Percentiles rank a stretch among this genome's conserved stretches.
These are phyloP conservation scores for Salix dunnii DNA, from an alignment of 345 rosid species.

Conservation along the genomic window DNA sequence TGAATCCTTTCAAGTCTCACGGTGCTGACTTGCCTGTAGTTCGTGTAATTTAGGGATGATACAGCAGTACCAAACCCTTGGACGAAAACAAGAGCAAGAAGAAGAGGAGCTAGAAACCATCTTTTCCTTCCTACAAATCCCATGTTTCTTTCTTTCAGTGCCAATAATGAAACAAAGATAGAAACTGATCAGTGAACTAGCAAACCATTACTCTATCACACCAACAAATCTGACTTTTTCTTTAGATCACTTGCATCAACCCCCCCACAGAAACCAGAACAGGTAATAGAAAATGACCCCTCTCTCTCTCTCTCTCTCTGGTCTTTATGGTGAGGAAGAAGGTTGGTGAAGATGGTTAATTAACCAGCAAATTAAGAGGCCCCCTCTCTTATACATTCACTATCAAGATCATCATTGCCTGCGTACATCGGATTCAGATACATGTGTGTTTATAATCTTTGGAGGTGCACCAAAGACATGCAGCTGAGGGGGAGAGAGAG, in stretches of 20 bases:
- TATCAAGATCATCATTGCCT: conserved; percentile 48
- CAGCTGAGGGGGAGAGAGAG: not conserved
- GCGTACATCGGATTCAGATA: conserved; percentile 38
- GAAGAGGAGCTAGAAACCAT: conserved; percentile 13
- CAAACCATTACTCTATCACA: conserved; percentile 24
- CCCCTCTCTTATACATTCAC: conserved; percentile 35
- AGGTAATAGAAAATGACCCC: conserved; percentile 9
- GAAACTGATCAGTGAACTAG: conserved; percentile 12
- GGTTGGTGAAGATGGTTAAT: conserved; percentile 55
- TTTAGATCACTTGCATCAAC: conserved; percentile 19
- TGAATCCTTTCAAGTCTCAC: conserved; percentile 62
- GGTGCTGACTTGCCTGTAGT: conserved; percentile 56
- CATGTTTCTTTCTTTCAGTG: conserved; percentile 53
- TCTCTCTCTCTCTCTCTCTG: conserved; percentile 10
- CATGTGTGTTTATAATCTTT: not conserved
- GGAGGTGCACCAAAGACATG: conserved; percentile 27
- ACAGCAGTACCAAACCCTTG: conserved; percentile 21
- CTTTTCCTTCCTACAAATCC: conserved; percentile 18
- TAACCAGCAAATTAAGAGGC: conserved; percentile 21
- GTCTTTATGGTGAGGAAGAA: conserved; percentile 44
- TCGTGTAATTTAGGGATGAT: conserved; percentile 47
- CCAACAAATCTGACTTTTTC: conserved; percentile 13
- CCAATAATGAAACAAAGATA: conserved; percentile 10
- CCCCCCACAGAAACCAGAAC: conserved; percentile 22
- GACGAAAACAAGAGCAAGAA: conserved; percentile 3